Conservation (phyloP, 768 basidiomycete species). For the Panellus pusillus region DNA sequence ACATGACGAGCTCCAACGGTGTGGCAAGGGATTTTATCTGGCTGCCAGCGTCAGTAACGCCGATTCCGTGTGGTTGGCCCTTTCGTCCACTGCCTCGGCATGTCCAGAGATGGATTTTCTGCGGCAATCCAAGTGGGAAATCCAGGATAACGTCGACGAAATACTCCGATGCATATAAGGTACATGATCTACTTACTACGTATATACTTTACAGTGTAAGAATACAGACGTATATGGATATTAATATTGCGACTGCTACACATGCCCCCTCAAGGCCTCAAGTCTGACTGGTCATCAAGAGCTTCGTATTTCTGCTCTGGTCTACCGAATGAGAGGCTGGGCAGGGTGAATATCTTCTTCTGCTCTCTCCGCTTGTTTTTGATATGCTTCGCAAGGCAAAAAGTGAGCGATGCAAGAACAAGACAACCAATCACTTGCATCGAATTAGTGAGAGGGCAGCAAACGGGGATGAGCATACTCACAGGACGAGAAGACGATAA, state of each 20-base stretch:
- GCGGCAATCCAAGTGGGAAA: constrained; percentile 61
- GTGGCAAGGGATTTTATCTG: constrained; percentile 64
- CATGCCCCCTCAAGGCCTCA: neutral
- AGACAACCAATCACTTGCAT: constrained; percentile 4
- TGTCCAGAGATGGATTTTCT: constrained; percentile 50
- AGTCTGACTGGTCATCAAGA: neutral
- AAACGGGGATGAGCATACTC: no score
- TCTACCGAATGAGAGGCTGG: constrained; percentile 7
- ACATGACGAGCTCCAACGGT: constrained; percentile 73
- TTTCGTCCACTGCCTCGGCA: constrained; percentile 50
- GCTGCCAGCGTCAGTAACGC: constrained; percentile 61
- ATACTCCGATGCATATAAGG: constrained; percentile 28
- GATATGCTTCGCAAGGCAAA: neutral
- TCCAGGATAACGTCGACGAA: constrained; percentile 41
- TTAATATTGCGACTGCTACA: neutral
- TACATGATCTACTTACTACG: neutral
- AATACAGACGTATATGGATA: neutral
- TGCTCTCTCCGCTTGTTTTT: neutral
- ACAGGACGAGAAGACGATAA: no score
- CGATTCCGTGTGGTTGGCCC: constrained; percentile 83
- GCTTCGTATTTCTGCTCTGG: constrained; percentile 3
- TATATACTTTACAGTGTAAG: neutral
- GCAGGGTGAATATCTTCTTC: neutral
- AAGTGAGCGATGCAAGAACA: constrained; percentile 5
- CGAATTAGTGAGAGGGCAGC: neutral